Percentiles rank a stretch among this genome's conserved stretches.
phyloP scores from a whole-genome alignment of 2,329 filamentous ascomycete species.

The Sporothrix phasma region DNA sequence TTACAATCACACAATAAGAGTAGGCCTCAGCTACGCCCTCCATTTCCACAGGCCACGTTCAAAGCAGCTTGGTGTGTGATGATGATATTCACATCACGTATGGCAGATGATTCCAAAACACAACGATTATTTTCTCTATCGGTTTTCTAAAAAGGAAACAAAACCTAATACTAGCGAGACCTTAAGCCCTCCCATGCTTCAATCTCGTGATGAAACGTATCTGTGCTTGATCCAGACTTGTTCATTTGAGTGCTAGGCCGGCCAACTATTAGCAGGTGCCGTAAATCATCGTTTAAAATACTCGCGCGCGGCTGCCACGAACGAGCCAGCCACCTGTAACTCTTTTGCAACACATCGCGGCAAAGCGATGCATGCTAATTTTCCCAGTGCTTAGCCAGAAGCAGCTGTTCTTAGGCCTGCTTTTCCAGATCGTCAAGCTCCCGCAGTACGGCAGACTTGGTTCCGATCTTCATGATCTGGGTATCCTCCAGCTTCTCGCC shows the following conservation, averaged over 20 bases:
- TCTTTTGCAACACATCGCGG: too few species aligned
- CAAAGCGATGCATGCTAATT: too few species aligned
- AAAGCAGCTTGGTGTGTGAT: too few species aligned
- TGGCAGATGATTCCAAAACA: too few species aligned
- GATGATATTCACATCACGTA: too few species aligned
- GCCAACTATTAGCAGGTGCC: background rate
- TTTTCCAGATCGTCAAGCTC: constrained; percentile 59
- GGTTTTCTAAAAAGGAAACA: background rate
- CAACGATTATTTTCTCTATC: background rate
- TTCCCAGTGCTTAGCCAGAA: too few species aligned
- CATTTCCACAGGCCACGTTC: too few species aligned
- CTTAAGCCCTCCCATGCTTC: background rate
- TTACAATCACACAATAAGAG: too few species aligned
- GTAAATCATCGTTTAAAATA: background rate
- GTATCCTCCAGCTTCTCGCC: constrained; percentile 98
- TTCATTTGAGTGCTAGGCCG: background rate
- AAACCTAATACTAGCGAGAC: background rate
- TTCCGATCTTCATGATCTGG: constrained; percentile 95
- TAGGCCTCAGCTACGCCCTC: too few species aligned
- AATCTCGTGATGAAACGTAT: background rate
- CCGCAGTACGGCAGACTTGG: constrained; percentile 72
- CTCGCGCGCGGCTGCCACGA: background rate
- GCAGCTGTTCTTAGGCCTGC: constrained; percentile 19
- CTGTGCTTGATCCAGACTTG: background rate
- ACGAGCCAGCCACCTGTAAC: background rate